phyloP scores from a whole-genome alignment of 371 early-diverging fungal genomes.

The Chytridiales sp. region DNA sequence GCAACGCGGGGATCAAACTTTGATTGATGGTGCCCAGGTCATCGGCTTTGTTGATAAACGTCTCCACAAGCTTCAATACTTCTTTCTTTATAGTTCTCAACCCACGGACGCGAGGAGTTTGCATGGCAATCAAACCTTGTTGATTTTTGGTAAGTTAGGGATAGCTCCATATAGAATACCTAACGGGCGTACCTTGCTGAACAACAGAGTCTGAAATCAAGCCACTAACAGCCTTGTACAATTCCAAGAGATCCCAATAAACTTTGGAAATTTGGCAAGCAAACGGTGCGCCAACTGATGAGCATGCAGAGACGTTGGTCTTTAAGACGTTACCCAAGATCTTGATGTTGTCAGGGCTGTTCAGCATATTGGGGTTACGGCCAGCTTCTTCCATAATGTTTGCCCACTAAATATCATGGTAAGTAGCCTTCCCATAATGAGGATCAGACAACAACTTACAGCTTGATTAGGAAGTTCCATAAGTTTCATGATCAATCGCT shows the following conservation, averaged over 20 bases:
- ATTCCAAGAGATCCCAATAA: conserved; percentile 83
- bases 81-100: conserved; percentile 95
- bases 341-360: conserved; percentile 80
- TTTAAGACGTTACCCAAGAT: conserved; percentile 88
- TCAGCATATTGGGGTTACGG: conserved; percentile 67
- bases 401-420: conserved; percentile 87
- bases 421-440: conserved; percentile 16
- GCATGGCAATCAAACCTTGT: conserved; percentile 74
- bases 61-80: conserved; percentile 82
- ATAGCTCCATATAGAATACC: conserved; percentile 1
- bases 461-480: conserved; percentile 88
- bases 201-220: conserved; percentile 79
- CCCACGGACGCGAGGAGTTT: conserved; percentile 88
- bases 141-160: background rate
- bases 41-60: conserved; percentile 79
- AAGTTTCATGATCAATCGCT: conserved; percentile 74
- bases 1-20: conserved; percentile 85
- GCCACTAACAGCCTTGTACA: conserved; percentile 85
- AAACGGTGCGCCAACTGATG: conserved; percentile 84
- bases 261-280: conserved; percentile 81
- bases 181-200: conserved; percentile 57
- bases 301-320: conserved; percentile 90
- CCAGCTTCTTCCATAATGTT: conserved; percentile 71
- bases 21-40: conserved; percentile 72
- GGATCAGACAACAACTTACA: conserved; percentile 46